Evolutionary conservation across 805 yeast species (phyloP), one percentile per base, ranked within the genome.

Genomic region (Ogataea methanolica): DNA sequence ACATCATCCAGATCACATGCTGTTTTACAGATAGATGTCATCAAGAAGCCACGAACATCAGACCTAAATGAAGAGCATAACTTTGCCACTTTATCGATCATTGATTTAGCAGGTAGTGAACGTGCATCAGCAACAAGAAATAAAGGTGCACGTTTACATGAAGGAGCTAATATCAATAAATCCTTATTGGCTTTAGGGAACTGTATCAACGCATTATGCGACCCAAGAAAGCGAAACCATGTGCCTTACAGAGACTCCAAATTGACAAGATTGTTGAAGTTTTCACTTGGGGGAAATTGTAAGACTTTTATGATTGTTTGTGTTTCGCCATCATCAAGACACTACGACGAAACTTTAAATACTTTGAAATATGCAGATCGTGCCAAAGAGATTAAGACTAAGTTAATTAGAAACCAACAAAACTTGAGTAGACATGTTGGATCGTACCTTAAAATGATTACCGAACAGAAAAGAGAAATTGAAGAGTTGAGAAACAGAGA

Each of bases 231-330:
- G 43, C 68, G 79, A 49, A 74, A 78, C 57, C 97, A 90, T 68
- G 79, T 92, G 11, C 98, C 98, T 0, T 92, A 88, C 65, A 70
- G 98, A 56, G 96, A 92, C 63, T 88, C 96, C 7, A 91, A 91
- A 59, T 72, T 92, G 45, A 92, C 98, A 0, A 70, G 98, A 54
- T 71, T 92, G 43, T 74, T 92, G 47, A 89, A 91, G 62, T 89
- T 88, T 61, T 90, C 97, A 0, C 70, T 92, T 14, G 97, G 97
- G 3, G 97, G 97, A 0, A 88, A 89, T 61, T 92, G 98, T 67
- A 85, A 87, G 62, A 92, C 98, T 0, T 91, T 89, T 5, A 92
- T 92, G 98, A 88, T 92, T 54, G 97, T 90, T 2, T 92, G 98
- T 66, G 78, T 92, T 3, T 84, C 95, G 4, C 97, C 97, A 0